Base-by-base conservation (phyloP, 1,284 basidiomycete genomes). In the Prillingera fragicola region DNA sequence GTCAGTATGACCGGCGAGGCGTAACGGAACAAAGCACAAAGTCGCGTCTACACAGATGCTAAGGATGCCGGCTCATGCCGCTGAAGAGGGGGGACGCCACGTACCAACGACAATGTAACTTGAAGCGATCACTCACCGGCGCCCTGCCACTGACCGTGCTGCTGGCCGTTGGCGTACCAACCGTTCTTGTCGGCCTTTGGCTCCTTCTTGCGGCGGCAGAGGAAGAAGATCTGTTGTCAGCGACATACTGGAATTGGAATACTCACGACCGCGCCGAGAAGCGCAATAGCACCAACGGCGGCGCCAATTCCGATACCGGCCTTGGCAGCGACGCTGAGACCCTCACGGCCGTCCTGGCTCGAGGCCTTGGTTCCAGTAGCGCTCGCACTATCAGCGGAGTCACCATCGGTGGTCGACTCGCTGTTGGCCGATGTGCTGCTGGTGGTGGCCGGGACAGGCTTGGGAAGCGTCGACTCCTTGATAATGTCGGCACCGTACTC, bases 401-500 rank as follows among this genome's bases (percentile, higher is more conserved):
- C 41, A 14, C 57, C 56, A 6, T 26, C 34, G 23, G 45, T 34
- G 26, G 38, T 22, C 5, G 40, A 27, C 13, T 42, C n/a, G 18
- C 39, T 43, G 12, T 38, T 24, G 12, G 41, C 38, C 23, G 43
- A 19, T 14, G 38, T 26, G 23, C 31, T 22, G 23, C 47, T 39
- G 8, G 46, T 32, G 2, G 51, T 45, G 8, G 35, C 26, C 7
- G 43, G n/a, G n/a, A n/a, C n/a, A n/a, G n/a, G n/a, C n/a, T n/a
- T n/a, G n/a, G n/a, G n/a, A n/a, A n/a, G n/a, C n/a, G n/a, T n/a
- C n/a, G n/a, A n/a, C n/a, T n/a, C n/a, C 60, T 78, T 77, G 63
- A 85, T 80, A 43, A 85, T 72, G 32, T 76, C 75, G 4, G 81
- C 75, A 1, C 78, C 82, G 60, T 79, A 78, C 67, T 86, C 83